Percentiles rank a stretch among this genome's conserved stretches.
Evolutionary conservation across 345 rosid genomes (phyloP).

Genomic region (Camelina sativa): DNA sequence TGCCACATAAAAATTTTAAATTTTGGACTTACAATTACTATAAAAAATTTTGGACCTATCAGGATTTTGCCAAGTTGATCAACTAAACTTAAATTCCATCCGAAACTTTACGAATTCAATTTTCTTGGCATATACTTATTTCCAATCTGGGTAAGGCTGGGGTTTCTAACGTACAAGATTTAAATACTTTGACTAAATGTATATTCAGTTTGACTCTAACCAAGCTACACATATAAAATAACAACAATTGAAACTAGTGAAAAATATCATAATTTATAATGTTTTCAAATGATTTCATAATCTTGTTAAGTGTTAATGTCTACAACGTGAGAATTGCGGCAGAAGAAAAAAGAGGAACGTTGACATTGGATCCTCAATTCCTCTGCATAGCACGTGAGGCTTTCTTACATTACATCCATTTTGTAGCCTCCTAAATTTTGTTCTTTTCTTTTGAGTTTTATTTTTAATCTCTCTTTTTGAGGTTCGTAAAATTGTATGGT

Average conservation of each 20-base stretch:
- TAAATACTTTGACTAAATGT: background rate
- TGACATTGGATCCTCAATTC: slow-evolving; percentile 37
- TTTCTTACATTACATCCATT: background rate
- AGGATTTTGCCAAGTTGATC: too few species aligned
- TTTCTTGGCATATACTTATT: too few species aligned
- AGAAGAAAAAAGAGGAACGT: background rate
- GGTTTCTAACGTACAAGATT: background rate
- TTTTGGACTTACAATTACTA: too few species aligned
- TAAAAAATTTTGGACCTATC: too few species aligned
- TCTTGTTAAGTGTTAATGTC: background rate
- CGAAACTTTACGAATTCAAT: too few species aligned
- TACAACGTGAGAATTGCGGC: background rate
- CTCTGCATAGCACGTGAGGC: slow-evolving; percentile 39
- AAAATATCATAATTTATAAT: background rate
- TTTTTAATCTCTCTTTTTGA: slow-evolving; percentile 9
- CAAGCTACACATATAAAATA: background rate
- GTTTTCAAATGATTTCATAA: background rate
- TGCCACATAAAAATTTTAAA: too few species aligned
- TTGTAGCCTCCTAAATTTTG: background rate
- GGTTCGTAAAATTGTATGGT: slow-evolving; percentile 33
- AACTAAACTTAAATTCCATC: too few species aligned
- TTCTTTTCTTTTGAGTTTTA: background rate
- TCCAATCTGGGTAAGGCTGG: too few species aligned
- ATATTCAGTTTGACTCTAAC: background rate
- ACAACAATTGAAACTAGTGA: background rate